Percentiles rank a stretch among this genome's conserved stretches.
These are phyloP conservation scores for Saccharum officinarum DNA, from an alignment of 176 grass and related monocot species.

Conservation along the genomic window DNA sequence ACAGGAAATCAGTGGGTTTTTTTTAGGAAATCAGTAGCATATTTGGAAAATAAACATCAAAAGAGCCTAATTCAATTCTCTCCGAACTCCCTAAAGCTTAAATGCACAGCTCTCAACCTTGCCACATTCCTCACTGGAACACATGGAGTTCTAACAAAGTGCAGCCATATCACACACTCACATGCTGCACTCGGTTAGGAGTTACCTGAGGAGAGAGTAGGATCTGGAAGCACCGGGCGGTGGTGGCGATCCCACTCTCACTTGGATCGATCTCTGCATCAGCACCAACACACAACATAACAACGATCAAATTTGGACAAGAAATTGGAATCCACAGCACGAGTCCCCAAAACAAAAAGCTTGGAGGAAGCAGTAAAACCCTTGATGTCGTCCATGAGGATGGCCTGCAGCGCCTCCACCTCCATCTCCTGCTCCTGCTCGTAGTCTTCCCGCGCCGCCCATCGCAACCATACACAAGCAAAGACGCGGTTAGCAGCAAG, in stretches of 20 bases:
- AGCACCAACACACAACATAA: background rate
- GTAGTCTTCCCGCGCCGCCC: conserved; percentile 56
- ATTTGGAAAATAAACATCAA: background rate
- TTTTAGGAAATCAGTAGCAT: background rate
- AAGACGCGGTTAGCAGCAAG: conserved; percentile 16
- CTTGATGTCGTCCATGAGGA: conserved; percentile 95
- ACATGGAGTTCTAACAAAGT: conserved; percentile 14
- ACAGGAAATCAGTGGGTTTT: background rate
- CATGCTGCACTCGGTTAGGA: background rate
- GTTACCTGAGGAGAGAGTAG: conserved; percentile 74
- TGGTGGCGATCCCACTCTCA: conserved; percentile 81
- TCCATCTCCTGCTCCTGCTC: conserved; percentile 99
- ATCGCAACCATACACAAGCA: conserved; percentile 1
- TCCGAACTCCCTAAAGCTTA: background rate
- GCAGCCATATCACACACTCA: background rate
- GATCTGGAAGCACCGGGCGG: conserved; percentile 81
- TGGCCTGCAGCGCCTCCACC: conserved; percentile 89
- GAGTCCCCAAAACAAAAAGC: background rate
- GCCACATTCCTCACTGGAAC: background rate
- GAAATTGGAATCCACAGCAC: background rate
- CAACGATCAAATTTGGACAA: conserved; percentile 7
- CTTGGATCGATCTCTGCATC: conserved; percentile 76
- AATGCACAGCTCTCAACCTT: background rate
- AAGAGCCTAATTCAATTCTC: background rate
- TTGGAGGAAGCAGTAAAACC: conserved; percentile 32